Evolutionary conservation across 192 early-diverging fungal species (phyloP), one percentile per base, ranked within the genome.

Genomic region (Glomus cerebriforme): DNA sequence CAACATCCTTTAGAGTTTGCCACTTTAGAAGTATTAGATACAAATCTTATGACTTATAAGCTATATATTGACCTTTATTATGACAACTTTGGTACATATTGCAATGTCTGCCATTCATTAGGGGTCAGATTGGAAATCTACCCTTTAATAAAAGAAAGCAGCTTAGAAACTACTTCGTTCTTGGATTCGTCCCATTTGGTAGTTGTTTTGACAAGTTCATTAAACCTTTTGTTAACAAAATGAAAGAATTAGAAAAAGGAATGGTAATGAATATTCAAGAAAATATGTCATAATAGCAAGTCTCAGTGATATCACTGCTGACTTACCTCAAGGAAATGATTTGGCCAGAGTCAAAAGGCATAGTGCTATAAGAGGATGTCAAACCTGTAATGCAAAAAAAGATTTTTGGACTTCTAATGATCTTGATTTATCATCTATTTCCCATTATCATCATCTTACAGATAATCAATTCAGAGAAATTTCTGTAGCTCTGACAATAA

Each of bases 241-340:
- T 68, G 37, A 69, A 45, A 39, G 12, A 19, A 8, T 24, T 69
- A 22, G 35, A 69, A 17, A 35, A 69, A 24, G 35, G 12, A 24
- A 26, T 17, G 6, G 9, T 69, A 15, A 69, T 69, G 35, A 9
- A 22, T 24, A 3, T 26, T 0, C 2, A 69, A 45, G 19, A 22
- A 39, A 69, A 39, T 15, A 3, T n/a, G 1, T 35, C 19, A 34
- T 69, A 37, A 45, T 69, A 39, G 67, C 67, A 63, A 69, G 67
- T 24, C 17, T 39, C 15, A 32, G 15, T 1, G 32, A 45, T 69
- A 32, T 37, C 3, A 69, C 67, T 31, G 35, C 67, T 3, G 37
- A 43, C n/a, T n/a, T n/a, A n/a, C n/a, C n/a, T n/a, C n/a, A n/a
- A n/a, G 68, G 68, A 7, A 70, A 70, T 45, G 68, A 70, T 45